Evolutionary conservation across 1,139 yeast genomes (phyloP).

Genomic region (Diutina siamensis): DNA sequence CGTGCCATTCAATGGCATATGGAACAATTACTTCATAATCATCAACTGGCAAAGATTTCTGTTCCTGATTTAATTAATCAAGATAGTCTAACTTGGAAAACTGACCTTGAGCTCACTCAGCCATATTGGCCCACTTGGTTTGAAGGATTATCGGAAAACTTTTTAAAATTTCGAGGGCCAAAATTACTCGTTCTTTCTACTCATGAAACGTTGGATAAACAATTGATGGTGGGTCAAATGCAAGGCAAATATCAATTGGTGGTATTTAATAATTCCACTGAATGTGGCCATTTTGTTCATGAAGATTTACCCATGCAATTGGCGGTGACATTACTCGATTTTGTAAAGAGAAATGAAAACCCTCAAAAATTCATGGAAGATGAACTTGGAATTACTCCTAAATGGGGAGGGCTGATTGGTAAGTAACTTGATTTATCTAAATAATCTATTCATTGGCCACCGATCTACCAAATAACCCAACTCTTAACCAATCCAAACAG

Average conservation of each 20-base stretch:
- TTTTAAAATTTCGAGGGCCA: conserved; percentile 30
- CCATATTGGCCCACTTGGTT: conserved; percentile 84
- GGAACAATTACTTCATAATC: conserved; percentile 39
- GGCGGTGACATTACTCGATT: conserved; percentile 42
- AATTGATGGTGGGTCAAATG: conserved; percentile 90
- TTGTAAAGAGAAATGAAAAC: conserved; percentile 31
- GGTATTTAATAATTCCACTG: conserved; percentile 48
- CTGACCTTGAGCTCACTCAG: conserved; percentile 48
- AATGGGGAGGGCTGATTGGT: conserved; percentile 41
- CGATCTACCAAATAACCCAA: conserved; percentile 83
- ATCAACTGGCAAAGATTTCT: conserved; percentile 58
- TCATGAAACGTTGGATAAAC: conserved; percentile 77
- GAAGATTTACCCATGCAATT: conserved; percentile 75
- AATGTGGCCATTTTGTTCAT: conserved; percentile 84
- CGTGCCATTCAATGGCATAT: conserved; percentile 83
- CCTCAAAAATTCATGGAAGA: conserved; percentile 25
- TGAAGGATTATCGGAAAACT: conserved; percentile 49
- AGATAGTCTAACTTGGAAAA: conserved; percentile 39
- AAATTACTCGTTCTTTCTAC: conserved; percentile 79
- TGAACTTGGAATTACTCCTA: conserved; percentile 30
- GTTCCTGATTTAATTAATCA: conserved; percentile 51
- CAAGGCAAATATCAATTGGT: conserved; percentile 88
- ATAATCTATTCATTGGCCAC: conserved; percentile 39
- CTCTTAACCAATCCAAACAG: conserved; percentile 79
- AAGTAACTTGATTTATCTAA: conserved; percentile 8